phyloP scores from a whole-genome alignment of 2,329 filamentous ascomycete genomes.

The Fusarium acutatum region DNA sequence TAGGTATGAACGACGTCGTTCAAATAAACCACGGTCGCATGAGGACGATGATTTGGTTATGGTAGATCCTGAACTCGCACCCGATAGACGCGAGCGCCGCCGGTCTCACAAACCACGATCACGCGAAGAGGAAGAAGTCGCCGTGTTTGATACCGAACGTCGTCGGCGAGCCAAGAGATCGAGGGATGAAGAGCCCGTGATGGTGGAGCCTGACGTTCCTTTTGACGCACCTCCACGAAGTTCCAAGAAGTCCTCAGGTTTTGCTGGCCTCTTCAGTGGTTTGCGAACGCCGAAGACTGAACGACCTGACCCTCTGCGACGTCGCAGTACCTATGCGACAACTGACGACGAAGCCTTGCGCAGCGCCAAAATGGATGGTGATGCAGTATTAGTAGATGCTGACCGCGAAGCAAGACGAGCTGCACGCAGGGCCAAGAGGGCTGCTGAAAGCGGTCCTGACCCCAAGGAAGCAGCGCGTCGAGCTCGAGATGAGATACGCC shows the following conservation, averaged over 20 bases:
- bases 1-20: conserved; percentile 49
- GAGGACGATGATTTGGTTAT: conserved; percentile 58
- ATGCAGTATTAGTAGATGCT: conserved; percentile 58
- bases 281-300: conserved; percentile 59
- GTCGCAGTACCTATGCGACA: conserved; percentile 59
- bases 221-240: conserved; percentile 47
- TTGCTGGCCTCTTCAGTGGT: conserved; percentile 70
- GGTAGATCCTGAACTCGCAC: conserved; percentile 51
- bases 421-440: conserved; percentile 67
- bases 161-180: conserved; percentile 47
- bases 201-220: conserved; percentile 48
- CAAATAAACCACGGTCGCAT: conserved; percentile 50
- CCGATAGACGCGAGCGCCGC: conserved; percentile 46
- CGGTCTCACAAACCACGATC: conserved; percentile 54
- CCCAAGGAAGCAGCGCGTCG: conserved; percentile 65
- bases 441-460: conserved; percentile 55
- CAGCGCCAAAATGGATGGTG: conserved; percentile 60
- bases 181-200: conserved; percentile 52
- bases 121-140: conserved; percentile 53
- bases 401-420: conserved; percentile 70
- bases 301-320: conserved; percentile 49
- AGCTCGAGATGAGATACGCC: conserved; percentile 64
- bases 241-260: conserved; percentile 59
- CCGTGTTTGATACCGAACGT: conserved; percentile 55
- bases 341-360: conserved; percentile 59